Base-by-base conservation (phyloP, 2,329 filamentous ascomycete species). In the Pezicula rhizophila region DNA sequence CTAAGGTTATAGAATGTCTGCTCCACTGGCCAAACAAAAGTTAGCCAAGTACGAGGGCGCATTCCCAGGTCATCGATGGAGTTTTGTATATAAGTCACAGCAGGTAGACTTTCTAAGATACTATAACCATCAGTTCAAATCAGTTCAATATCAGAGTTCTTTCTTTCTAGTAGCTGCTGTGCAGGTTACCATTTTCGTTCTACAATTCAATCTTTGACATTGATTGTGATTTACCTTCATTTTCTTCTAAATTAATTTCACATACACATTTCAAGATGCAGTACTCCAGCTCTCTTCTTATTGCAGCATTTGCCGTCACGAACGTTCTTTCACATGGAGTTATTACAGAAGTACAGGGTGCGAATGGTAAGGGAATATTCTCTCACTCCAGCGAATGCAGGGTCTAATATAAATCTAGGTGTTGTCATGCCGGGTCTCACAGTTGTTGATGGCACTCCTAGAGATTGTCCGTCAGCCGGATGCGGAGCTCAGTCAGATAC, bases 401-500 rank as follows among this genome's bases (percentile, higher is more conserved):
- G n/a, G 17, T 15, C 40, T 41, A 5, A 46, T 42, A 44, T 47
- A 31, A 31, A 10, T 23, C n/a, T 41, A 55, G 53, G 43, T 26
- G 50, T 52, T 33, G 47, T 26, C 28, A 52, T 52, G 50, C 50
- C 50, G n/a, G 50, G 43, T 52, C 28, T 52, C n/a, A 47, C 49
- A 10, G 39, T 39, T 25, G n/a, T n/a, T 33, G 26, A 42, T 26
- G 37, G 33, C 18, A 47, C 45, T 42, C 37, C 80, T 26, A 79
- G 81, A 56, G 79, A 84, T 66, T 84, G 80, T 64, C 70, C 75
- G 41, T 71, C 68, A 59, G 78, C 79, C 53, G 52, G 65, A 43
- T 84, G 79, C 60, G 81, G 80, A 50, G 77, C 79, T 7, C 76
- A 84, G 63, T 77, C 75, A 49, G 81, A 85, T 58, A 84, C 81